Evolutionary conservation across 148 eudicot genomes (phyloP), one percentile per base, ranked within the genome.

Genomic region (Heliosperma pusillum): DNA sequence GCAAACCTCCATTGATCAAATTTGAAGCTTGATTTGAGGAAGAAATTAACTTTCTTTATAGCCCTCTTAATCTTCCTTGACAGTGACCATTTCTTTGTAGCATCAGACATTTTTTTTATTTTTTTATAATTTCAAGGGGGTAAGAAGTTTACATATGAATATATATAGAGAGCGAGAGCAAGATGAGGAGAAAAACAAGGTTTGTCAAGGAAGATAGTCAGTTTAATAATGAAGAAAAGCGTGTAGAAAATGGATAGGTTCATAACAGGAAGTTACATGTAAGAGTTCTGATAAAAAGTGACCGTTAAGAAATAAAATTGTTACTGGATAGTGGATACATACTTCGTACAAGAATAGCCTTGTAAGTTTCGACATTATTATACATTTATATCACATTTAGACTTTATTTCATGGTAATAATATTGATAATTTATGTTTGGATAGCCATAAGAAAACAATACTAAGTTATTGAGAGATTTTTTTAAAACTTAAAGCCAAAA

Each of bases 191-290:
- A 52, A 58, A 21, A 30, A 45, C 16, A 60, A 76, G 44, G 55
- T 40, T 76, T 80, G 79, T 76, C 24, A 55, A 11, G 65, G 66
- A 80, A 80, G 72, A 65, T 71, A 79, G 73, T 73, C 61, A 68
- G 77, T 67, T 79, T 67, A n/a, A 73, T 67, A n/a, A 73, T 58
- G 12, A 25, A 65, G n/a, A 10, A 52, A 80, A 66, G 69, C 76
- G 83, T 76, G 76, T 76, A 45, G 74, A 80, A 75, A 76, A 24
- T 75, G 44, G 52, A 12, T 42, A 45, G 73, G 52, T 70, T 25
- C 60, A 70, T 70, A 42, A 21, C 4, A 10, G 40, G 63, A 21
- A 44, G 64, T 77, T 66, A 66, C 76, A 66, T 65, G 83, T 42
- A 16, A 21, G 15, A 44, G 72, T 45, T 69, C 60, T 50, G 74